Base-by-base conservation (phyloP, 2,329 filamentous ascomycete genomes). In the Ceratocystis cubensis region DNA sequence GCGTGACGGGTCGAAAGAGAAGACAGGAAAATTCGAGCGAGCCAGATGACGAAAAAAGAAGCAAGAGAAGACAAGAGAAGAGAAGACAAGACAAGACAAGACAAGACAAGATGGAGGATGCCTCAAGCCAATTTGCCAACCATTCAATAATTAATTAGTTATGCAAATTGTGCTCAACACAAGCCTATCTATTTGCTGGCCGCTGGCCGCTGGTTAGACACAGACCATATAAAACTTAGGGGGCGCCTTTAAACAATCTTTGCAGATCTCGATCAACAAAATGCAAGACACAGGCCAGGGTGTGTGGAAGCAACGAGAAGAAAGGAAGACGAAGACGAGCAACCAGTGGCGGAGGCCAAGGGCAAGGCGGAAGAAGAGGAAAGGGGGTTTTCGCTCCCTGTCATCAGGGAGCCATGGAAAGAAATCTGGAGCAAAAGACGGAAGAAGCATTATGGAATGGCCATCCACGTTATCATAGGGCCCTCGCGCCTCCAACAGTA, bases 201-300 rank as follows among this genome's bases (percentile, higher is more conserved):
- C 10, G 33, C 33, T 37, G 33, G 33, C 33, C 10, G 33, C 33
- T 10, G 33, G 33, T 37, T 28, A 57, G 53, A 57, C 53, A 57
- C 53, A 57, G 53, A 56, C 50, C 50, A 56, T 28, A 56, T 15
- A 56, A 56, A 8, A 57, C 53, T 57, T 57, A n/a, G 8, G 53
- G 53, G 25, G 53, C 10, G 15, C 53, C 53, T 13, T 33, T 33
- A 33, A 30, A 57, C 53, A 57, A 57, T 57, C 53, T 56, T 56
- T 57, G 53, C 53, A 57, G 53, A 57, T 57, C 53, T 28, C 33
- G 53, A 57, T 57, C 25, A 57, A 57, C 53, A 57, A 37, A 57
- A 57, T 33, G 13, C 53, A 57, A 57, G 53, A 57, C 53, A 57
- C 28, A n/a, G 15, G 25, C 25, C 53, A 57, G 22, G 53, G 53